A percentile compares a stretch with the other conserved stretches of the same genome.
These are phyloP conservation scores for Fragaria nilgerrensis DNA, from an alignment of 306 rosid species.

Conservation along the genomic window DNA sequence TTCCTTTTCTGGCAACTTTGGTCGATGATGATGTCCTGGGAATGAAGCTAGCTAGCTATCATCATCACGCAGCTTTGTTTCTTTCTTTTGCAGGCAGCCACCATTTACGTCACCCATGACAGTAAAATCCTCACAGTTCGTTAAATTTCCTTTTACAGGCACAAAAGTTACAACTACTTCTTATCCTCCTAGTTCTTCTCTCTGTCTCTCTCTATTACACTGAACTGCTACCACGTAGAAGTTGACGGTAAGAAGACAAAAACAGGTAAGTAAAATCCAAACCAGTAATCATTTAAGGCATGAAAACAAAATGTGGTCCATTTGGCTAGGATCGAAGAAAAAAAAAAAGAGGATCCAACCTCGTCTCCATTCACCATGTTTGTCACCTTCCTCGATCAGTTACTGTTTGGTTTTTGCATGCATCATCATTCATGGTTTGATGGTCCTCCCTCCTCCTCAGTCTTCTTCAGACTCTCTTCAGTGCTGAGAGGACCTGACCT, in stretches of 20 bases:
- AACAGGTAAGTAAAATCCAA: background rate
- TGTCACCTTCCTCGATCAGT: slow-evolving; percentile 12
- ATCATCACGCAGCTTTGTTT: background rate
- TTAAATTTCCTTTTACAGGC: slow-evolving; percentile 8
- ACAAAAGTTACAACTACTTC: background rate
- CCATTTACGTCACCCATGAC: background rate
- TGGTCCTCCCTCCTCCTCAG: background rate
- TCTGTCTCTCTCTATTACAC: background rate
- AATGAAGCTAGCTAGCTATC: background rate
- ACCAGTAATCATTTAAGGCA: slow-evolving; percentile 3
- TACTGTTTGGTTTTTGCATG: slow-evolving; percentile 1
- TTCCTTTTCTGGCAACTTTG: slow-evolving; percentile 9
- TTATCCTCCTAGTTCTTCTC: background rate
- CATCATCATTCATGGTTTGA: background rate
- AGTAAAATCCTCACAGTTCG: slow-evolving; percentile 1
- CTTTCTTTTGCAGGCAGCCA: background rate
- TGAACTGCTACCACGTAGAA: background rate
- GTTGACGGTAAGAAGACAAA: background rate
- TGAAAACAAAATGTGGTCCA: slow-evolving; percentile 23
- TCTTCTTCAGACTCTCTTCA: background rate
- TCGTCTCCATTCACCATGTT: background rate
- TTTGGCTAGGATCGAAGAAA: background rate
- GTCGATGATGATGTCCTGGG: slow-evolving; percentile 16
- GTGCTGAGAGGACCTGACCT: background rate
- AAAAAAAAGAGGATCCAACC: background rate